These are phyloP conservation scores for Pistacia atlantica DNA, from an alignment of 345 rosid species.

Conservation along the genomic window DNA sequence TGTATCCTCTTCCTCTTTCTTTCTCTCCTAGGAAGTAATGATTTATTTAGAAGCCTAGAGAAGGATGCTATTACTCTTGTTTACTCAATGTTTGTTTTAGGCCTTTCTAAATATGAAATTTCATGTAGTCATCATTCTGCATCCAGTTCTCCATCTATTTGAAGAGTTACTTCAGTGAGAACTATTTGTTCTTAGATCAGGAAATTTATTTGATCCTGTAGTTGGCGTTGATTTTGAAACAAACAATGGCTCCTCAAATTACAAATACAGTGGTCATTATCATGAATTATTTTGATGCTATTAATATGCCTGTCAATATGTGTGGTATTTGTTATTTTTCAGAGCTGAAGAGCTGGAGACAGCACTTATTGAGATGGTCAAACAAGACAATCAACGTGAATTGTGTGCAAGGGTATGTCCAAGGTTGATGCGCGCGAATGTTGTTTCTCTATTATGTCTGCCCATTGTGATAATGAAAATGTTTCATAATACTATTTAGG, in stretches of 20 bases:
- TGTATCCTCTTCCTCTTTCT: neutral
- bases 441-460: neutral
- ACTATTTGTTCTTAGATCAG: constrained; percentile 1
- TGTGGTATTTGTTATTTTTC: constrained; percentile 25
- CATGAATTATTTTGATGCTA: constrained; percentile 15
- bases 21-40: neutral
- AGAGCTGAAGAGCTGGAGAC: constrained; percentile 99
- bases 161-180: constrained; percentile 2
- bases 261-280: constrained; percentile 1
- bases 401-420: constrained; percentile 73
- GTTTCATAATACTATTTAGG: too few species aligned
- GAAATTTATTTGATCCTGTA: neutral
- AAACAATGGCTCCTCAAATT: constrained; percentile 16
- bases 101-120: neutral
- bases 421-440: constrained; percentile 2
- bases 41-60: neutral
- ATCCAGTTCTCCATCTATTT: neutral
- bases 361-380: constrained; percentile 90
- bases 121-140: neutral
- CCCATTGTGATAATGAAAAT: neutral
- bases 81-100: neutral
- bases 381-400: constrained; percentile 77
- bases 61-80: neutral
- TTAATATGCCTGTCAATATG: neutral
- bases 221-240: constrained; percentile 14